phyloP scores from a whole-genome alignment of 345 rosid species.

The Syzygium aqueum region DNA sequence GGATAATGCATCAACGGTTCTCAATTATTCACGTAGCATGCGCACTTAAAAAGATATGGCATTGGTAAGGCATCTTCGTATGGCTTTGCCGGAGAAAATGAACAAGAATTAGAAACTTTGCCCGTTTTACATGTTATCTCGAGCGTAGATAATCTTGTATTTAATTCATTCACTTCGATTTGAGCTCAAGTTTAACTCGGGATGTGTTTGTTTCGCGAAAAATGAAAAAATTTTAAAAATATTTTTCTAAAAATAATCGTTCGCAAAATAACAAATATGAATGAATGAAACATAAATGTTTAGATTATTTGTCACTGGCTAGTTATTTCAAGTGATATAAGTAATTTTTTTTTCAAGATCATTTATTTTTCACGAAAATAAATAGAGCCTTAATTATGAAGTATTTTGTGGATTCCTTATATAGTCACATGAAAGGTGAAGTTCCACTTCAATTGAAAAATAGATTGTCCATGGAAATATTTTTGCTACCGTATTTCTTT shows the following conservation, averaged over 20 bases:
- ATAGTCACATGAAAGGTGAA: not conserved
- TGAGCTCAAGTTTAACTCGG: not conserved
- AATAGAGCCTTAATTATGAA: not conserved
- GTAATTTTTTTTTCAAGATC: accelerated
- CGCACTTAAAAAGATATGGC: not conserved
- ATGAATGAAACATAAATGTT: not conserved
- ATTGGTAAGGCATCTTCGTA: not conserved
- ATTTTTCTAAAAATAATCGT: accelerated
- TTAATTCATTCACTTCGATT: not conserved
- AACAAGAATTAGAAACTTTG: not conserved
- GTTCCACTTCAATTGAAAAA: not conserved
- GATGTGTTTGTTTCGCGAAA: accelerated
- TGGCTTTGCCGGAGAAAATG: accelerated
- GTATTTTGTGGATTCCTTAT: not conserved
- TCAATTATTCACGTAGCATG: not conserved
- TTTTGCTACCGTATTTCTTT: not conserved
- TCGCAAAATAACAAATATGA: not conserved
- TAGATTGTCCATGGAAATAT: not conserved
- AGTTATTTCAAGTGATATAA: not conserved
- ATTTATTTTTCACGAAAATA: not conserved
- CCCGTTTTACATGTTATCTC: not conserved
- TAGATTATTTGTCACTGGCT: not conserved
- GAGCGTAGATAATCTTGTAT: not conserved
- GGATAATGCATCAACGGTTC: not conserved
- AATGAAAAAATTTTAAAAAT: not conserved